These are phyloP conservation scores for Globisporangium emineosum DNA, from an alignment of 352 stramenopile genomes.

Conservation along the genomic window DNA sequence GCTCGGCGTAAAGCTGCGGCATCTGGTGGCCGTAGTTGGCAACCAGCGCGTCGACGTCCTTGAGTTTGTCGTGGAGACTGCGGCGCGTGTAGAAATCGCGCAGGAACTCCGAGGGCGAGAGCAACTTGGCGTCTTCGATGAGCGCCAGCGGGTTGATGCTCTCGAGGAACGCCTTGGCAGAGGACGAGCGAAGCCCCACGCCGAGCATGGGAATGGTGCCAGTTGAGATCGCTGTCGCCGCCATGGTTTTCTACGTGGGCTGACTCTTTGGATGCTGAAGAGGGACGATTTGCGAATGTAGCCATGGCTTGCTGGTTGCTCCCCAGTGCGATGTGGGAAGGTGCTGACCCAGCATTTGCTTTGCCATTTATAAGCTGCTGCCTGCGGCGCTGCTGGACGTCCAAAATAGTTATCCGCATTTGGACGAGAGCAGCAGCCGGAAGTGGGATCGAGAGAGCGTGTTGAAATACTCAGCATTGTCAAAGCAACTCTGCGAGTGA, in stretches of 20 bases:
- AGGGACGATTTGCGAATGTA: background rate
- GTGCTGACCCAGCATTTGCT: background rate
- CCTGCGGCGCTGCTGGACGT: background rate
- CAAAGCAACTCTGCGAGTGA: background rate
- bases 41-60: constrained; percentile 65
- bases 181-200: constrained; percentile 5
- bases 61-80: constrained; percentile 60
- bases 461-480: background rate
- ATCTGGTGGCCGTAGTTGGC: constrained; percentile 49
- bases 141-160: constrained; percentile 54
- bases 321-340: background rate
- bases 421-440: background rate
- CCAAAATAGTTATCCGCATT: background rate
- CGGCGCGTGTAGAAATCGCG: constrained; percentile 71
- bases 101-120: constrained; percentile 61
- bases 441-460: background rate
- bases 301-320: background rate
- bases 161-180: constrained; percentile 39
- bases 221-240: constrained; percentile 12
- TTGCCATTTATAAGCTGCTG: constrained; percentile 9
- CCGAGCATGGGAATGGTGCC: background rate
- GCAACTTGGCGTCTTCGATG: constrained; percentile 46
- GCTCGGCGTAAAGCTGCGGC: constrained; percentile 50
- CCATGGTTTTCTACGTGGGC: constrained; percentile 13
- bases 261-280: background rate